A percentile compares a stretch with the other conserved stretches of the same genome.
phyloP scores from a whole-genome alignment of 2,329 filamentous ascomycete species.

The Reticulascus tulasneorum region DNA sequence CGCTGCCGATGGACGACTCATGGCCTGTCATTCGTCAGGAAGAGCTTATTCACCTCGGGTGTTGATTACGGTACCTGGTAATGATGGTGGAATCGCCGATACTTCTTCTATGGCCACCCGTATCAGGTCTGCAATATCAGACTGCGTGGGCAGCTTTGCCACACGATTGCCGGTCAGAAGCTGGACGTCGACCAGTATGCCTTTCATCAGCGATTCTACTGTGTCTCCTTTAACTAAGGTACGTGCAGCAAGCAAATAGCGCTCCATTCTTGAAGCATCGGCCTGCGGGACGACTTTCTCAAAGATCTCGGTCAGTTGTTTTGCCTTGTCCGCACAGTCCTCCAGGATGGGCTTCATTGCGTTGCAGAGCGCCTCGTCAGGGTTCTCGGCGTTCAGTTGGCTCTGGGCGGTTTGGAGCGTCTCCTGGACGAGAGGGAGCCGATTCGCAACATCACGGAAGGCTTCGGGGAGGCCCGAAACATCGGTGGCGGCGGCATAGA shows the following conservation, averaged over 20 bases:
- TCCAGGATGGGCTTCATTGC: conserved; percentile 13
- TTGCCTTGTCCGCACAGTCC: conserved; percentile 17
- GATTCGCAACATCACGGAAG: conserved; percentile 19
- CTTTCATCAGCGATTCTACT: conserved; percentile 21
- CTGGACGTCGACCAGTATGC: conserved; percentile 21
- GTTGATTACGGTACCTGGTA: no score
- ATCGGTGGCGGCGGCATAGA: conserved; percentile 19
- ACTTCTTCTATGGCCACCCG: no score
- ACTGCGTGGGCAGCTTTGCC: conserved; percentile 8
- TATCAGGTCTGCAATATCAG: no score
- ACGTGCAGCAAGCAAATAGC: conserved; percentile 17
- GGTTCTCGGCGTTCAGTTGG: conserved; percentile 3
- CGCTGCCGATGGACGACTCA: no score
- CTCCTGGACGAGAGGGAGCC: conserved; percentile 19
- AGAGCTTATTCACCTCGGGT: no score
- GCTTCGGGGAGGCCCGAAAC: conserved; percentile 18
- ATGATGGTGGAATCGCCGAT: no score
- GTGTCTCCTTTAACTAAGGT: conserved; percentile 17
- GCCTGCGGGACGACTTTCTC: conserved; percentile 13
- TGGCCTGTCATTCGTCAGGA: no score
- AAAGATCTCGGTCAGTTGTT: conserved; percentile 15
- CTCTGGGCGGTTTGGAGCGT: conserved; percentile 10
- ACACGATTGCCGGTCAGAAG: conserved; percentile 15
- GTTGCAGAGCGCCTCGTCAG: not conserved
- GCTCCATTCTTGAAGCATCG: conserved; percentile 10